These are phyloP conservation scores for Anethum foeniculum DNA, from an alignment of 140 eudicot genomes.

Conservation along the genomic window DNA sequence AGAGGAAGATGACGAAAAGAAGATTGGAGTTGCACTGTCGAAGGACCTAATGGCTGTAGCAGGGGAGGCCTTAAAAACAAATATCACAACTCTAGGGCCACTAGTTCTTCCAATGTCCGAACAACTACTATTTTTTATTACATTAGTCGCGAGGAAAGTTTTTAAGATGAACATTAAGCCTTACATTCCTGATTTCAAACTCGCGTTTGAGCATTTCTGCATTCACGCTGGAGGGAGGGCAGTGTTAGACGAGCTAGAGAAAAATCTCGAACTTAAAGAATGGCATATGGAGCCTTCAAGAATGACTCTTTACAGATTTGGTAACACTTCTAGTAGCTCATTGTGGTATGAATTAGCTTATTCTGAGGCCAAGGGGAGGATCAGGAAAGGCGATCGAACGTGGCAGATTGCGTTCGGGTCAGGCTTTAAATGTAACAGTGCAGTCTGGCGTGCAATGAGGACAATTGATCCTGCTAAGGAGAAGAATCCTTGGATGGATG, in stretches of 20 bases:
- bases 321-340: constrained; percentile 78
- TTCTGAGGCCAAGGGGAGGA: constrained; percentile 70
- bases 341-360: constrained; percentile 78
- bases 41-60: constrained; percentile 82
- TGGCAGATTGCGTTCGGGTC: constrained; percentile 90
- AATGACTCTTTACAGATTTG: constrained; percentile 72
- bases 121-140: constrained; percentile 51
- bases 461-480: constrained; percentile 59
- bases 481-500: constrained; percentile 76
- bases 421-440: constrained; percentile 76
- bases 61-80: constrained; percentile 68
- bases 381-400: constrained; percentile 59
- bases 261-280: constrained; percentile 53
- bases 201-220: constrained; percentile 78
- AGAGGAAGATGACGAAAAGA: constrained; percentile 49
- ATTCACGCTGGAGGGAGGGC: constrained; percentile 84
- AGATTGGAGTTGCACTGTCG: constrained; percentile 56
- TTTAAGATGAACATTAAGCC: constrained; percentile 73
- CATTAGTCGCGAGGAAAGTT: constrained; percentile 54
- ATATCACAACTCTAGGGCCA: constrained; percentile 73
- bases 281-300: constrained; percentile 93
- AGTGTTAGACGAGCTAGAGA: constrained; percentile 65
- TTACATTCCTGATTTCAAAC: constrained; percentile 72
- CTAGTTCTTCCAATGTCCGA: constrained; percentile 85
- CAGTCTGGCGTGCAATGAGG: constrained; percentile 67